These are phyloP conservation scores for Ustanciosporium gigantosporum DNA, from an alignment of 1,284 basidiomycete genomes.

Conservation along the genomic window DNA sequence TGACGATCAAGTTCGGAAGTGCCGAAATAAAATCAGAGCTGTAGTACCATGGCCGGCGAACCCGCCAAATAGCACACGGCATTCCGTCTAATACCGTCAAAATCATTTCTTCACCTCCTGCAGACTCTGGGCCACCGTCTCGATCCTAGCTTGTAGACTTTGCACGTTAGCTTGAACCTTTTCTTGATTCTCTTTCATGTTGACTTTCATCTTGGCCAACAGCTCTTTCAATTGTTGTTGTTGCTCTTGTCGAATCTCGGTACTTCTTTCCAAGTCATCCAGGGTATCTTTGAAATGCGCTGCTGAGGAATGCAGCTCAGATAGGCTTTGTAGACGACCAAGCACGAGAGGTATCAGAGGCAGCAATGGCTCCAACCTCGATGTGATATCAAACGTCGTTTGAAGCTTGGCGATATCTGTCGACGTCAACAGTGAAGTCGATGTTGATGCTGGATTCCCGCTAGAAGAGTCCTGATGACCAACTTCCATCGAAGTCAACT, in stretches of 20 bases:
- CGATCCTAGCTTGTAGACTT: conserved; percentile 74
- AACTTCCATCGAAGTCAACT: conserved; percentile 62
- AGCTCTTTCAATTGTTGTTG: conserved; percentile 73
- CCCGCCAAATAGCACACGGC: no score
- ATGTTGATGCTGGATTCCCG: not conserved
- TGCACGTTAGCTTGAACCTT: conserved; percentile 62
- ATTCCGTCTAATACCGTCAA: no score
- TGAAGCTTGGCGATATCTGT: conserved; percentile 26
- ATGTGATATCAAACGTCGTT: conserved; percentile 71
- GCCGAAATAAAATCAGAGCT: no score
- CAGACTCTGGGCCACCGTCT: conserved; percentile 71
- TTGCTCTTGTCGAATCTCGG: conserved; percentile 69
- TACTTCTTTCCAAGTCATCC: conserved; percentile 73
- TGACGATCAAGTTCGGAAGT: no score
- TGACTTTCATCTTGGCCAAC: conserved; percentile 65
- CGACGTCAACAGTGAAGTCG: conserved; percentile 14
- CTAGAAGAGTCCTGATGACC: conserved; percentile 58
- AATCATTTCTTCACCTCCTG: no score
- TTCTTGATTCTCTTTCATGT: conserved; percentile 70
- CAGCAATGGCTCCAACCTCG: conserved; percentile 80
- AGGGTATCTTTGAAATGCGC: conserved; percentile 70
- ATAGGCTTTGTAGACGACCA: conserved; percentile 79
- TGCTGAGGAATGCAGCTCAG: conserved; percentile 79
- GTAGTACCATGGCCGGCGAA: no score
- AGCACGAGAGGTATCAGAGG: conserved; percentile 91